Evolutionary conservation across 129 eudicot species (phyloP).

Genomic region (Rutidosis leptorrhynchoides): DNA sequence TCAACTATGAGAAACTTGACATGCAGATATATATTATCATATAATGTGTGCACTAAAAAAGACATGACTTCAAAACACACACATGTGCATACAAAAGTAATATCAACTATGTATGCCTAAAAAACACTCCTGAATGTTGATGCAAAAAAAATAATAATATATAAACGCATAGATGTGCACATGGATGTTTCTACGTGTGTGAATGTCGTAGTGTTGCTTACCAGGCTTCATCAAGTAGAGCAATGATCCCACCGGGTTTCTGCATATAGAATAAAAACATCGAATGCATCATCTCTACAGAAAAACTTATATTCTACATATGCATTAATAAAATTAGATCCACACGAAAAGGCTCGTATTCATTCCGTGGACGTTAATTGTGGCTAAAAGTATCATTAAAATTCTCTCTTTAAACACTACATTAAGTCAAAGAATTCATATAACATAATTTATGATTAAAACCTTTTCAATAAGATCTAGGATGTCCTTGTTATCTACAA

Average conservation of each 20-base stretch:
- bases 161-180: not conserved
- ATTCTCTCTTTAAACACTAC: not conserved
- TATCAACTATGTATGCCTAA: constrained; percentile 6
- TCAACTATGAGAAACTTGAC: constrained; percentile 15
- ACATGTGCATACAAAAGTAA: not conserved
- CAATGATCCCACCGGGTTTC: constrained; percentile 98
- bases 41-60: not conserved
- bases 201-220: constrained; percentile 28
- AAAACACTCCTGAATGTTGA: constrained; percentile 3
- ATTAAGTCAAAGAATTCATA: constrained; percentile 3
- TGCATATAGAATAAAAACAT: constrained; percentile 40
- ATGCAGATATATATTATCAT: constrained; percentile 15
- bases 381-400: constrained; percentile 8
- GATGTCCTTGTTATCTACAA: constrained; percentile 93
- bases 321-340: not conserved
- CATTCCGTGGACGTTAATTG: constrained; percentile 11
- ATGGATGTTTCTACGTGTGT: not conserved
- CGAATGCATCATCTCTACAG: constrained; percentile 10
- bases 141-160: constrained; percentile 9
- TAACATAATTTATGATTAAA: constrained; percentile 5
- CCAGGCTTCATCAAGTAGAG: constrained; percentile 99
- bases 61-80: not conserved
- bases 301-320: not conserved
- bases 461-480: constrained; percentile 98
- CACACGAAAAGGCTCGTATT: not conserved